A percentile compares a stretch with the other conserved stretches of the same genome.
phyloP scores from a whole-genome alignment of 2,329 filamentous ascomycete species.

The Xylariaceae sp. region DNA sequence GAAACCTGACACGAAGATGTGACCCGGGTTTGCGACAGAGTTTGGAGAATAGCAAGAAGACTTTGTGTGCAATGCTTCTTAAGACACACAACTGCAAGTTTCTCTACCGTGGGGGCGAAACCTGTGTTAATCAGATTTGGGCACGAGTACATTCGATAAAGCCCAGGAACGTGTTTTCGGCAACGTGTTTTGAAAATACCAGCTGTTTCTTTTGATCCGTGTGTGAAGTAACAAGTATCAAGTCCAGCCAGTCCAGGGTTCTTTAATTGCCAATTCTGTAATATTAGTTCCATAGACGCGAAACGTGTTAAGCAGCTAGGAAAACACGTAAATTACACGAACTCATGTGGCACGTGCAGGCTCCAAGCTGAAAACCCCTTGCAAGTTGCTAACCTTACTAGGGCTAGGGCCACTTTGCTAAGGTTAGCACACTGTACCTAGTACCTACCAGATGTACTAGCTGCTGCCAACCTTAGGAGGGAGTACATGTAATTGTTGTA shows the following conservation, averaged over 20 bases:
- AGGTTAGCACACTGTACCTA: too few species aligned
- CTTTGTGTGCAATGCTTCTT: neutral
- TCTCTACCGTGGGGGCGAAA: too few species aligned
- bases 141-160: conserved; percentile 5
- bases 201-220: too few species aligned
- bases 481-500: too few species aligned
- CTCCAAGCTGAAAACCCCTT: neutral
- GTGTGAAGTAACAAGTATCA: too few species aligned
- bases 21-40: conserved; percentile 5
- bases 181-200: too few species aligned
- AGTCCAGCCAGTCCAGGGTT: too few species aligned
- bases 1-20: neutral
- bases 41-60: neutral
- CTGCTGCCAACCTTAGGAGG: too few species aligned
- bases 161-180: conserved; percentile 1
- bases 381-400: neutral
- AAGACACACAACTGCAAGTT: too few species aligned
- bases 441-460: too few species aligned
- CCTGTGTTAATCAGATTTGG: conserved; percentile 15
- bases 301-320: conserved; percentile 3
- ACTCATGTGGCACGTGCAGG: conserved; percentile 16
- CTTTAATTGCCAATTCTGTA: too few species aligned
- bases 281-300: neutral
- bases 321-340: conserved; percentile 18
- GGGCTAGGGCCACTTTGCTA: too few species aligned